A percentile compares a stretch with the other conserved stretches of the same genome.
Evolutionary conservation across 805 yeast species (phyloP).

Genomic region (Candida fluviatilis): DNA sequence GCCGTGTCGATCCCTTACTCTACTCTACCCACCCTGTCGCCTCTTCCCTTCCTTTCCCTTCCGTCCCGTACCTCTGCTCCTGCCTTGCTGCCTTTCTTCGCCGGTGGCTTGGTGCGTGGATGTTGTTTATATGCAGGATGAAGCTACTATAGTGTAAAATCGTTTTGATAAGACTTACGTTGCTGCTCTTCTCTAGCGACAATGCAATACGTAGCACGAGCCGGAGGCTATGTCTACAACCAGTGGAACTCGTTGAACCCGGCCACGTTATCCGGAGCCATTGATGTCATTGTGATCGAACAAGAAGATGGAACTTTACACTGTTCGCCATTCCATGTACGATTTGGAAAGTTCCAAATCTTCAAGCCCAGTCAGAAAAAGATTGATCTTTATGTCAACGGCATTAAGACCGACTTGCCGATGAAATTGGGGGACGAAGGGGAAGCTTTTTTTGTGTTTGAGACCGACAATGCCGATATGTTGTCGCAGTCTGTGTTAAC

Average conservation of each 20-base stretch:
- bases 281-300: slow-evolving; percentile 92
- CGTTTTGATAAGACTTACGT: too few species aligned
- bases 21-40: too few species aligned
- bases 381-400: slow-evolving; percentile 86
- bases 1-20: too few species aligned
- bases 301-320: slow-evolving; percentile 76
- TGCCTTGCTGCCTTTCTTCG: too few species aligned
- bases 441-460: slow-evolving; percentile 96
- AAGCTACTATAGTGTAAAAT: too few species aligned
- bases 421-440: slow-evolving; percentile 98
- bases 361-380: slow-evolving; percentile 93
- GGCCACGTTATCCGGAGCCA: slow-evolving; percentile 93
- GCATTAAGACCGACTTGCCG: slow-evolving; percentile 72
- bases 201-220: slow-evolving; percentile 97
- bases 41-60: too few species aligned
- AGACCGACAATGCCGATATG: slow-evolving; percentile 55
- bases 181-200: too few species aligned
- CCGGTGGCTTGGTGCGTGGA: too few species aligned
- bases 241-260: slow-evolving; percentile 98
- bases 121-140: too few species aligned
- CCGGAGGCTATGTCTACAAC: slow-evolving; percentile 90
- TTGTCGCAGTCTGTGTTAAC: slow-evolving; percentile 79
- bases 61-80: too few species aligned
- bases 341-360: slow-evolving; percentile 92
- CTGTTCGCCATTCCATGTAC: slow-evolving; percentile 94